A percentile compares a stretch with the other conserved stretches of the same genome.
These are phyloP conservation scores for Pseudocercospora eumusae DNA, from an alignment of 2,329 filamentous ascomycete species.

Conservation along the genomic window DNA sequence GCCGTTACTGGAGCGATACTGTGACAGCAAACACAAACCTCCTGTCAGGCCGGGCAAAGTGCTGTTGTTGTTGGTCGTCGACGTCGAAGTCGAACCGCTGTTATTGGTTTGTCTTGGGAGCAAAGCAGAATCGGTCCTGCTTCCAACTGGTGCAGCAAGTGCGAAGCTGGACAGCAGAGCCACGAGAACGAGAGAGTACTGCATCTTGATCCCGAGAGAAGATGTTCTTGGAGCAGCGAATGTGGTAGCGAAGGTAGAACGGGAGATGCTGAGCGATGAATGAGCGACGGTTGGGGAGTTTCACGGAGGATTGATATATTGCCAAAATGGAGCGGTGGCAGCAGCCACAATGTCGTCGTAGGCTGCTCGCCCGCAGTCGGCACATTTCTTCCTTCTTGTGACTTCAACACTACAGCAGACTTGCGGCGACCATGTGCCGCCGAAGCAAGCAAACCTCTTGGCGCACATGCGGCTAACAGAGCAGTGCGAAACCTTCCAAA, in stretches of 20 bases:
- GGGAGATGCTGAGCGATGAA: background rate
- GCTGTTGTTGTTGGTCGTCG: background rate
- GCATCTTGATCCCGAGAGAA: background rate
- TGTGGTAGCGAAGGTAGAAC: background rate
- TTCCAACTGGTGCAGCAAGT: slow-evolving; percentile 8
- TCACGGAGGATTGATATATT: background rate
- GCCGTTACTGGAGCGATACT: background rate
- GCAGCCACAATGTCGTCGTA: background rate
- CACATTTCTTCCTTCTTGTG: background rate
- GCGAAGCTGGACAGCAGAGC: background rate
- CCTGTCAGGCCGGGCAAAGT: background rate
- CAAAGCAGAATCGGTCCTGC: slow-evolving; percentile 3
- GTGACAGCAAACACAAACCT: background rate
- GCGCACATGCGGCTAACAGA: background rate
- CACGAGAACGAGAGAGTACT: background rate
- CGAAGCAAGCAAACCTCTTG: background rate
- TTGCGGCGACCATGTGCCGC: background rate
- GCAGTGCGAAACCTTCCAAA: background rate
- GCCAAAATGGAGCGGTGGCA: background rate
- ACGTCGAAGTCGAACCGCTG: background rate
- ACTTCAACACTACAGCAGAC: background rate
- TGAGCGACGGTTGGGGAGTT: background rate
- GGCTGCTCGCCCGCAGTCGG: background rate
- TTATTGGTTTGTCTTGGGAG: background rate
- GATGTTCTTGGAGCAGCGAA: background rate